Base-by-base conservation (phyloP, 352 stramenopile genomes). In the Pythium sp. region DNA sequence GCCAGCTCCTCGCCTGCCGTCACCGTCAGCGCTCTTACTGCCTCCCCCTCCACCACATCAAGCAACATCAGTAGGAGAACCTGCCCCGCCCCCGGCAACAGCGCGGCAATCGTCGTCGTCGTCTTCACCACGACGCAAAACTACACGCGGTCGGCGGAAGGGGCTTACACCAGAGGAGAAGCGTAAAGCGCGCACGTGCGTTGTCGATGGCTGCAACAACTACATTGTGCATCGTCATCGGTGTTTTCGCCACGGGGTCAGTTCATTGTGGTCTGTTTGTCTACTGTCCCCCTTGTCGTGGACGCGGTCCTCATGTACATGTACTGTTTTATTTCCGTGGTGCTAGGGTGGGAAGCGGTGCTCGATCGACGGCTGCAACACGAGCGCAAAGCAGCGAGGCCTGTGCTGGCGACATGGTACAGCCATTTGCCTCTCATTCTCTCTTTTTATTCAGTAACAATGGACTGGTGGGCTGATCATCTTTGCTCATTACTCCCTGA, bases 191-290 rank as follows among this genome's bases (percentile, higher is more conserved):
- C 67, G 78, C 11, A 72, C 66, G 24, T 86, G 78, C 64, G 75
- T 69, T 15, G 58, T 74, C 47, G 73, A 82, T 6, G 78, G 76
- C 20, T 83, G 76, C 69, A 65, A 28, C 59, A 82, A 82, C 62
- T 86, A 86, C 68, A 86, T 78, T 43, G 75, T 84, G 41, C 72
- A 83, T 62, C 71, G 73, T 32, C 76, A 77, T 2, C 74, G 81
- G 3, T 86, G 78, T 56, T 86, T 80, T 34, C 75, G 76, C 54
- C 78, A 86, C 30, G 72, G 72, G 55, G 69, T 74, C 11, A 26
- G 51, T 57, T 32, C 41, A 24, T 65, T 12, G 34, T 36, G 12
- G 2, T 49, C 18, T 62, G 2, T 62, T 18, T 58, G 58, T 6
- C 62, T 58, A 22, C 34, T 49, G 28, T 18, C 41, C 2, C 9